Conservation (phyloP, 768 basidiomycete species). For the Tricholoma flavovirens region DNA sequence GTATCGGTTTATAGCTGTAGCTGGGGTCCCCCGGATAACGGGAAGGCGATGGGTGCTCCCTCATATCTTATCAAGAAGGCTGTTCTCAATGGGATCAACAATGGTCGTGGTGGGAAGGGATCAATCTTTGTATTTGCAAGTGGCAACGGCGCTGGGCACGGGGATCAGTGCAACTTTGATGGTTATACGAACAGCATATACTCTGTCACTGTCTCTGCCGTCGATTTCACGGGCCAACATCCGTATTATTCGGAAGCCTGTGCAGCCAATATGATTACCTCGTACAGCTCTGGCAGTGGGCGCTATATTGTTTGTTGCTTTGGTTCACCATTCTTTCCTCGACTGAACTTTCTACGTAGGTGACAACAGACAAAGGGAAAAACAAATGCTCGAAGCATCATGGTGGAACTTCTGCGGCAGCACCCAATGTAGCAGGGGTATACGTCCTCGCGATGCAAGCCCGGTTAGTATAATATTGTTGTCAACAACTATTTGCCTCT, state of each 20-base stretch:
- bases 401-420: conserved; percentile 98
- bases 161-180: conserved; percentile 98
- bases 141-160: conserved; percentile 86
- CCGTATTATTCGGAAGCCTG: conserved; percentile 97
- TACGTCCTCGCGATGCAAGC: conserved; percentile 85
- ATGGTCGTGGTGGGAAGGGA: conserved; percentile 85
- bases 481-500: neutral
- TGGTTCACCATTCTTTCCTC: neutral
- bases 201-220: conserved; percentile 90
- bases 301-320: conserved; percentile 75
- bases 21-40: conserved; percentile 98
- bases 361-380: conserved; percentile 90
- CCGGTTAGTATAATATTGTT: conserved; percentile 41
- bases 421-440: conserved; percentile 92
- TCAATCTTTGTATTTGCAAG: conserved; percentile 96
- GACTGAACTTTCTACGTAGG: conserved; percentile 39
- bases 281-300: conserved; percentile 91
- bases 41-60: conserved; percentile 90
- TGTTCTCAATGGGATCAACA: conserved; percentile 87
- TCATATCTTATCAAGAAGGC: conserved; percentile 88
- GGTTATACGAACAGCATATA: conserved; percentile 98
- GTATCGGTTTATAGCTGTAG: conserved; percentile 92
- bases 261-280: conserved; percentile 92
- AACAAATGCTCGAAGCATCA: conserved; percentile 75
- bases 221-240: conserved; percentile 87